Evolutionary conservation across 176 grass and related monocot genomes (phyloP), one percentile per base, ranked within the genome.

Genomic region (Avena sativa): DNA sequence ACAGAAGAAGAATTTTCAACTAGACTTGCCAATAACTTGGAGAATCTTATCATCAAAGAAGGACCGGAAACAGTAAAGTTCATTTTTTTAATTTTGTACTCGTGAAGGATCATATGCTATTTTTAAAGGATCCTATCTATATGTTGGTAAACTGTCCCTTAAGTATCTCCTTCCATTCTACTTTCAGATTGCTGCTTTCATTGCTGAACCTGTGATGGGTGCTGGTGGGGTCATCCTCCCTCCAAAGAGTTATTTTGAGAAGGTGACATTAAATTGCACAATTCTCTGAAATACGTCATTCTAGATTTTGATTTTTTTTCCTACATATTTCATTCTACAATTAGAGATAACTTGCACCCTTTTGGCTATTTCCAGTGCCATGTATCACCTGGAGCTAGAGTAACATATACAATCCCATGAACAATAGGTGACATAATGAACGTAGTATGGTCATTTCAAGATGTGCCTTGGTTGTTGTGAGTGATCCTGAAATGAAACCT

Each of bases 11-110:
- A 94, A 28, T 98, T 93, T 88, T 84, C 96, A 79, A 91, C 90
- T 64, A 87, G 96, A 91, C 91, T 98, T 72, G 90, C 85, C 30
- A 91, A 90, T 44, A 98, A 94, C 47, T 94, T 98, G 87, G 96
- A 98, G 87, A 89, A 94, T 91, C 93, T 96, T 91, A 96, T 98
- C 70, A 30, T 93, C 21, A 98, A 98, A 88, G 97, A 98, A 98
- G 97, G 97, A 70, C 94, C 97, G 36, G 92, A 98, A 50, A 98
- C 97, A 56, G 97, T 98, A 82, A 88, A 52, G n/a, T n/a, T 12
- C 11, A 43, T 43, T 43, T 43, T 43, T 40, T 15, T 90, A 19
- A 64, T 19, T 30, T 6, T 40, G 50, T 82, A 65, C 43, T 10
- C 20, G 3, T 66, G 48, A 79, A 67, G 28, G 26, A 67, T 67